Base-by-base conservation (phyloP, 176 grass and related monocot genomes). In the Lolium multiflorum region DNA sequence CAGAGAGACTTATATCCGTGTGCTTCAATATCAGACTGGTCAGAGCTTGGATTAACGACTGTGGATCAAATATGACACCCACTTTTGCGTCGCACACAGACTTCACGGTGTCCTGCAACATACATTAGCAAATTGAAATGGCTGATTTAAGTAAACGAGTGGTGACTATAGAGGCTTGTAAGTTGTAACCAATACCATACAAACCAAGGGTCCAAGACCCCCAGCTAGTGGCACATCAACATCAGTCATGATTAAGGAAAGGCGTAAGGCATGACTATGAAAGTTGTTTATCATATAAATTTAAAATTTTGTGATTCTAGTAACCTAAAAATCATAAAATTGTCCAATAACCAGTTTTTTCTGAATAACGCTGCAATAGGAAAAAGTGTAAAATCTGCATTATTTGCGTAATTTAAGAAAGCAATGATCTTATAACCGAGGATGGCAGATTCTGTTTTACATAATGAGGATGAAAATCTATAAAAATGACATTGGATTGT, bases 21-120 rank as follows among this genome's bases (percentile, higher is more conserved):
- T 57, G 75, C 47, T 89, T 78, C 17, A 50, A 82, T 79, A 95
- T 93, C 74, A 95, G 81, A 89, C 38, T 58, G 10, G 89, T 91
- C 83, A 98, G 67, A 35, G 88, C 85, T 86, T 90, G 91, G 87
- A 95, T 98, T 75, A 95, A 65, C 2, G 93, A 93, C 68, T 28
- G 83, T 3, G 95, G 83, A 21, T 93, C 93, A 89, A 95, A 98
- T 44, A 95, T 79, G 8, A 83, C n/a, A 14, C 88, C 95, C 17
- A 83, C 85, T 79, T 95, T 95, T 4, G 66, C 44, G 17, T 93
- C 93, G 22, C 21, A 60, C 63, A 95, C 41, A 68, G 89, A 88
- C 41, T 89, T 81, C 70, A 95, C 93, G 0, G 59, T 80, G 44
- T 89, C 89, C 95, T 95, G 89, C 71, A 51, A 90, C 77, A 63